Evolutionary conservation across 352 stramenopile species (phyloP), one percentile per base, ranked within the genome.

Genomic region (Globisporangium nunn): DNA sequence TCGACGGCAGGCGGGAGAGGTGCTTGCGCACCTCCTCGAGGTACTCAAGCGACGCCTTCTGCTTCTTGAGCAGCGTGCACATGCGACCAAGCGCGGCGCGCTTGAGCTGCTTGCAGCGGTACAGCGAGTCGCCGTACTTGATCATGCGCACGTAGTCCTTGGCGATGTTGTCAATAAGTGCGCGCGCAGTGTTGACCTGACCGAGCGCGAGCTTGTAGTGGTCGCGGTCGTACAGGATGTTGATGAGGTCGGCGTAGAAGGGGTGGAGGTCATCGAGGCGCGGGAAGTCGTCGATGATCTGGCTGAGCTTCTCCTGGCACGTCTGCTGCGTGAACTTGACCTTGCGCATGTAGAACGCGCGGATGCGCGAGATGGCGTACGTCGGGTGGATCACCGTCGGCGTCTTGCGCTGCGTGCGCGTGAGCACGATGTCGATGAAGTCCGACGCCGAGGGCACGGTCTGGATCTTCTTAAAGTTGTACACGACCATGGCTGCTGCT

Each of bases 261-360:
- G 97, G 97, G 58, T 98, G 93, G 59, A 98, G 85, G 67, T 98
- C 93, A 58, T 99, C 98, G 6, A 99, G 85, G 31, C 97, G 95
- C 61, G 98, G 98, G 71, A 99, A 99, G 74, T 99, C 96, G 49
- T 96, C 87, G 53, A 99, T 96, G 72, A 99, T 99, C 59, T 90
- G 78, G 18, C 84, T 94, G 8, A 99, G 87, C 59, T 98, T 96
- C 66, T 99, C 97, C 56, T 96, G 94, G 69, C 98, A 98, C 44
- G 95, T 99, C 80, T 99, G 96, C 81, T 99, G 96, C 60, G 97
- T 99, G 83, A 99, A 99, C 77, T 99, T 99, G 72, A 99, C 97
- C 85, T 99, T 99, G 72, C 97, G 85, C 96, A 99, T 99, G 88
- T 93, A 93, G 61, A 91, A 95, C 47, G 85, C 80, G 54, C 78